Evolutionary conservation across 2,329 filamentous ascomycete species (phyloP), one percentile per base, ranked within the genome.

Genomic region (Curvularia hawaiiensis): DNA sequence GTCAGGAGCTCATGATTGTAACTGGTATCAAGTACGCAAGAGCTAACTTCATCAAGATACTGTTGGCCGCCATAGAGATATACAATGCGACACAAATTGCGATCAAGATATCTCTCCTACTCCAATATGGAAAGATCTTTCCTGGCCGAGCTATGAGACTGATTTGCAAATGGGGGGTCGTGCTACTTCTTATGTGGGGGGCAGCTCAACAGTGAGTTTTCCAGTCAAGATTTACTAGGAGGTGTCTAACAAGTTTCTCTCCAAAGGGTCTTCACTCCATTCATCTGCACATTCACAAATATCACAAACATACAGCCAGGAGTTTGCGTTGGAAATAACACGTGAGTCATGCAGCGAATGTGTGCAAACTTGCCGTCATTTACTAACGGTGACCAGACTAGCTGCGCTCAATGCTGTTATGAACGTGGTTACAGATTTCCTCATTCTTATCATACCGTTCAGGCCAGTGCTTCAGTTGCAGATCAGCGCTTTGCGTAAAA

Each of bases 61-160:
- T 46, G 16, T 12, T 46, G 11, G 16, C 28, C n/a, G n/a, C n/a
- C 11, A 31, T 30, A 20, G 26, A 28, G n/a, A 7, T 46, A n/a
- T 46, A 46, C 26, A 46, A 31, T 18, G 43, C 43, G 28, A 20
- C 43, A 26, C 43, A 31, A n/a, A 46, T 46, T 31, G 43, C 43
- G n/a, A 46, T 18, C 26, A 46, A 46, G 30, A 46, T 46, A 28
- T 46, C 43, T 16, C 43, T 46, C 18, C 28, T 46, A 6, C 26
- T 46, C 3, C 43, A 46, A 18, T 46, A 46, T n/a, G 11, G n/a
- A 18, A 46, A 20, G 26, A 46, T 46, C 2, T 46, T 46, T 8
- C 43, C 43, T 3, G 10, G 43, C 28, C 4, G 43, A 20, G 9
- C 6, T 20, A 20, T 46, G 28, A 28, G 28, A 46, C 43, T 46